Base-by-base conservation (phyloP, 441 rosid genomes). In the Mallotus repandus region DNA sequence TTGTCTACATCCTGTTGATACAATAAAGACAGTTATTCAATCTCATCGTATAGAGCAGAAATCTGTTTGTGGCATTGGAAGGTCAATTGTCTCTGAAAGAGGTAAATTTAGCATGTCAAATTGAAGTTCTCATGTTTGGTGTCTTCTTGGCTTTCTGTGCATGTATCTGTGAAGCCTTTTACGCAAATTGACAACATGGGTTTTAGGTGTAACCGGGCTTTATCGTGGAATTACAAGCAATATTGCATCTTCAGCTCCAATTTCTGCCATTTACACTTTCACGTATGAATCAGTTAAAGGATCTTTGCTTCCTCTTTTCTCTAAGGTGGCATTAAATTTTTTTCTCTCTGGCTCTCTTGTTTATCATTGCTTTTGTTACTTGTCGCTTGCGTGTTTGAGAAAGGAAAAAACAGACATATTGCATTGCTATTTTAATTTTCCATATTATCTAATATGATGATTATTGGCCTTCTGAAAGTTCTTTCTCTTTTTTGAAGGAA, bases 1-100 rank as follows among this genome's bases (percentile, higher is more conserved):
- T 66, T 94, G 96, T 84, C 88, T 94, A 70, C 97, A 94, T 80
- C 99, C 97, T 67, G 86, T 94, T 48, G 97, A 94, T 81, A 94
- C 97, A 35, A 74, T 91, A 61, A 93, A 93, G 85, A 94, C 98
- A 70, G 88, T 85, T 72, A 73, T 83, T 78, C 97, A 94, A 80
- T 88, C 97, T 78, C 86, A 93, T 74, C 84, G 18, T 61, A 85
- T 81, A 15, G 91, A 83, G 74, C 84, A 92, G 85, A 91, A 85
- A 87, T 87, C 99, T 56, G 66, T 89, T 32, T 85, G 71, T 73
- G 49, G 70, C 71, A 86, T 89, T 56, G 96, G 96, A 76, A 88
- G 87, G 85, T 89, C 94, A 52, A 88, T 92, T 73, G 81, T 92
- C 79, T 89, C 93, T 53, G 91, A 92, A 82, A 89, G 96, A 92